A percentile compares a stretch with the other conserved stretches of the same genome.
These are phyloP conservation scores for Termitomyces sp. DNA, from an alignment of 768 basidiomycete species.

Conservation along the genomic window DNA sequence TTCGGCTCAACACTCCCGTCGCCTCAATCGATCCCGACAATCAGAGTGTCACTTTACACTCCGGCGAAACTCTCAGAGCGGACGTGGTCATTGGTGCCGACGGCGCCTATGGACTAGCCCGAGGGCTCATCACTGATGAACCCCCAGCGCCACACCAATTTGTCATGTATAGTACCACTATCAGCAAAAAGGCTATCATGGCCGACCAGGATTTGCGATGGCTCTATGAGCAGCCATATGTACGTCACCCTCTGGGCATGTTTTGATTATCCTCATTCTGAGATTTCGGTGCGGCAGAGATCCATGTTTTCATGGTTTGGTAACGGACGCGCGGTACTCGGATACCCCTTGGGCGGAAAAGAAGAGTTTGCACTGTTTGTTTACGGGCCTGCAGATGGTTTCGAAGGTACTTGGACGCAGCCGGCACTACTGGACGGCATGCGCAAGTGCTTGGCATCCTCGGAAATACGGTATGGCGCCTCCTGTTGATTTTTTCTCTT, in stretches of 20 bases:
- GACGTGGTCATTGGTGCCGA: slow-evolving; percentile 62
- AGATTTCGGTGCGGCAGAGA: slow-evolving; percentile 17
- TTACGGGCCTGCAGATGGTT: slow-evolving; percentile 29
- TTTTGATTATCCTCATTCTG: not conserved
- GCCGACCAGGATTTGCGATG: slow-evolving; percentile 37
- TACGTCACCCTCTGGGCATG: slow-evolving; percentile 11
- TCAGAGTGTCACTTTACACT: slow-evolving; percentile 32
- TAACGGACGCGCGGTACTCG: slow-evolving; percentile 26
- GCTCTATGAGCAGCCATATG: slow-evolving; percentile 28
- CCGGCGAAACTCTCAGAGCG: slow-evolving; percentile 41
- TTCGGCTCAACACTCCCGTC: slow-evolving; percentile 36
- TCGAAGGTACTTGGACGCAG: slow-evolving; percentile 29
- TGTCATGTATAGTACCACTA: slow-evolving; percentile 44
- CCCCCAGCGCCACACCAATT: slow-evolving; percentile 19
- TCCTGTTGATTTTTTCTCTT: not conserved
- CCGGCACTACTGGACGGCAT: slow-evolving; percentile 32
- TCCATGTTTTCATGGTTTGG: slow-evolving; percentile 38
- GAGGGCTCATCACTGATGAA: slow-evolving; percentile 20
- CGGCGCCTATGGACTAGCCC: slow-evolving; percentile 28
- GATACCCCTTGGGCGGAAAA: slow-evolving; percentile 36
- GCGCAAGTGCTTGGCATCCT: slow-evolving; percentile 25
- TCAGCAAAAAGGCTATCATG: slow-evolving; percentile 39
- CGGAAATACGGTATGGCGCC: slow-evolving; percentile 37
- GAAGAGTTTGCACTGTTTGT: slow-evolving; percentile 29
- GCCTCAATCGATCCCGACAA: slow-evolving; percentile 25